Evolutionary conservation across 352 stramenopile species (phyloP).

Genomic region (Chrysophaeum taylorii): DNA sequence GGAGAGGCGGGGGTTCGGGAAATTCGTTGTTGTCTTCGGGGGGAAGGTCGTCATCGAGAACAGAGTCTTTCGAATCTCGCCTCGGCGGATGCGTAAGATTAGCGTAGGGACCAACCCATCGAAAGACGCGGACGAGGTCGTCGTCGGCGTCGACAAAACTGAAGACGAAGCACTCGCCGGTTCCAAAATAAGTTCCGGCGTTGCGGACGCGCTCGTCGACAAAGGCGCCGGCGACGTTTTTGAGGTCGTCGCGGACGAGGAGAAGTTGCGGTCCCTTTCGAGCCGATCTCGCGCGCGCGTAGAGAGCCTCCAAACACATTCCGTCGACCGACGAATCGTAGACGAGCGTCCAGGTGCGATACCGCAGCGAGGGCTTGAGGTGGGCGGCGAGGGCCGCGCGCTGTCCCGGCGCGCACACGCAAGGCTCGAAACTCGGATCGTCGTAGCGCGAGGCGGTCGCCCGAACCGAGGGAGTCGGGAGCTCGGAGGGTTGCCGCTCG

Average conservation of each 20-base stretch:
- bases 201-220: neutral
- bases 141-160: neutral
- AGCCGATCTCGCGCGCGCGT: neutral
- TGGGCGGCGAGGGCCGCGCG: neutral
- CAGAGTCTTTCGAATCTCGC: no score
- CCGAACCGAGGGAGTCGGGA: neutral
- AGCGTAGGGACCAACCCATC: neutral
- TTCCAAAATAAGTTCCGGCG: conserved; percentile 3
- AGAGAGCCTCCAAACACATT: neutral
- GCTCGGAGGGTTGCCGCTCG: neutral
- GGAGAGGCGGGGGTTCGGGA: neutral
- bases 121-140: neutral
- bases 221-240: neutral
- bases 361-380: neutral
- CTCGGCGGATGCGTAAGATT: no score
- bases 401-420: neutral
- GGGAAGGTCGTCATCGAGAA: no score
- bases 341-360: neutral
- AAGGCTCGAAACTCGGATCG: neutral
- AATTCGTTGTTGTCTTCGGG: no score
- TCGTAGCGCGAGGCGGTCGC: neutral
- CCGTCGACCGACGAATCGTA: neutral
- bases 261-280: neutral
- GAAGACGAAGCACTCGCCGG: conserved; percentile 3
- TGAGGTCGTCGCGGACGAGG: neutral